These are phyloP conservation scores for Mesembryanthemum crystallinum DNA, from an alignment of 148 eudicot genomes.

Conservation along the genomic window DNA sequence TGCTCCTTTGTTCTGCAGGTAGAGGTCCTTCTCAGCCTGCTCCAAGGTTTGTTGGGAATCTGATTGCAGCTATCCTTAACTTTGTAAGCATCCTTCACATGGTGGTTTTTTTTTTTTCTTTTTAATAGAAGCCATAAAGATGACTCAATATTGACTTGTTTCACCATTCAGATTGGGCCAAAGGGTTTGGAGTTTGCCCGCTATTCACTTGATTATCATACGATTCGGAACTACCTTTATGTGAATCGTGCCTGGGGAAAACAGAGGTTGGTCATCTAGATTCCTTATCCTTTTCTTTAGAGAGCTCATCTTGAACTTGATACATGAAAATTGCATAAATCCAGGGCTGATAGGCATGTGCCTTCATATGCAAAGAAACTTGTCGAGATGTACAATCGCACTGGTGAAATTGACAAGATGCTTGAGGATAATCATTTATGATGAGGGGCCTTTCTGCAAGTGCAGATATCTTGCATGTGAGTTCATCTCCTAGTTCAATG, in stretches of 20 bases:
- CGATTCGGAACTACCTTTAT: conserved; percentile 87
- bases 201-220: conserved; percentile 92
- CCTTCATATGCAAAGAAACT: conserved; percentile 90
- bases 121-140: not conserved
- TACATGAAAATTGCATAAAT: conserved; percentile 11
- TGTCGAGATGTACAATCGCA: conserved; percentile 75
- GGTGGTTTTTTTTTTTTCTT: not conserved
- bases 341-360: conserved; percentile 84
- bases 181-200: conserved; percentile 98
- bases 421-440: conserved; percentile 31
- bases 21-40: conserved; percentile 92
- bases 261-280: conserved; percentile 46
- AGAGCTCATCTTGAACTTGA: conserved; percentile 4
- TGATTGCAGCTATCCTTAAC: conserved; percentile 77
- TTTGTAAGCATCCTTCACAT: conserved; percentile 44
- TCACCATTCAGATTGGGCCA: conserved; percentile 74
- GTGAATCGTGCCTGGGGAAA: conserved; percentile 85
- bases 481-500: conserved; percentile 10
- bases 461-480: conserved; percentile 13
- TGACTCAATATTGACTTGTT: conserved; percentile 17
- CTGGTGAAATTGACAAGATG: conserved; percentile 89
- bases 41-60: conserved; percentile 80
- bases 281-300: conserved; percentile 9
- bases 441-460: not conserved
- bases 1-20: conserved; percentile 42